Conservation (phyloP, 345 rosid genomes). For the Murraya paniculata region DNA sequence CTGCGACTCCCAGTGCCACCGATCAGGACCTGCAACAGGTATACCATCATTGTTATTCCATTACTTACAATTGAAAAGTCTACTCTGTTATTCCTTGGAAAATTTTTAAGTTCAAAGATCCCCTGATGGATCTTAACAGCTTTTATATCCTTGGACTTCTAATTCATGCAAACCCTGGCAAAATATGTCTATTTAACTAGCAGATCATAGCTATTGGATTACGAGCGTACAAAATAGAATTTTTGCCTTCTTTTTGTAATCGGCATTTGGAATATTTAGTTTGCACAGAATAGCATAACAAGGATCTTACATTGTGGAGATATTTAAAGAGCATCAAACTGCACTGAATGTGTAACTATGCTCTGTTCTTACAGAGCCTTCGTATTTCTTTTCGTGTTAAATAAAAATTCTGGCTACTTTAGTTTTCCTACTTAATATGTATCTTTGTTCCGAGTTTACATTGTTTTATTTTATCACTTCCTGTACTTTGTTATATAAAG, state of each 20-base stretch:
- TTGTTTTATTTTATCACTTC: constrained; percentile 7
- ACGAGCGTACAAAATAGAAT: neutral
- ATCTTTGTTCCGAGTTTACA: neutral
- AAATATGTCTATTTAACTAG: neutral
- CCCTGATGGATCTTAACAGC: neutral
- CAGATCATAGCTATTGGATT: neutral
- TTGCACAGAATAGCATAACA: neutral
- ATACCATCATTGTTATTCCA: constrained; percentile 11
- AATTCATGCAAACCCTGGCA: neutral
- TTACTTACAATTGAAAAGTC: neutral
- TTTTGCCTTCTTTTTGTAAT: neutral
- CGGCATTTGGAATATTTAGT: neutral
- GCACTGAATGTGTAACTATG: neutral
- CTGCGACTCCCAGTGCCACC: constrained; percentile 69
- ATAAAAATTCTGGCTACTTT: neutral
- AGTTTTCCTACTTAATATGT: neutral
- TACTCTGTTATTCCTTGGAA: neutral
- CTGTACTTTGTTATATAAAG: constrained; percentile 37
- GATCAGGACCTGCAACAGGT: constrained; percentile 99
- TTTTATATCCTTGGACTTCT: neutral
- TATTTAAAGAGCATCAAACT: neutral
- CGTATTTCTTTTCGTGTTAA: neutral
- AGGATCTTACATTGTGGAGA: neutral
- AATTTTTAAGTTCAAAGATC: neutral
- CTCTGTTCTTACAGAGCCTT: neutral